Evolutionary conservation across 83 land plant species (phyloP), one percentile per base, ranked within the genome.

Genomic region (Thuja plicata): DNA sequence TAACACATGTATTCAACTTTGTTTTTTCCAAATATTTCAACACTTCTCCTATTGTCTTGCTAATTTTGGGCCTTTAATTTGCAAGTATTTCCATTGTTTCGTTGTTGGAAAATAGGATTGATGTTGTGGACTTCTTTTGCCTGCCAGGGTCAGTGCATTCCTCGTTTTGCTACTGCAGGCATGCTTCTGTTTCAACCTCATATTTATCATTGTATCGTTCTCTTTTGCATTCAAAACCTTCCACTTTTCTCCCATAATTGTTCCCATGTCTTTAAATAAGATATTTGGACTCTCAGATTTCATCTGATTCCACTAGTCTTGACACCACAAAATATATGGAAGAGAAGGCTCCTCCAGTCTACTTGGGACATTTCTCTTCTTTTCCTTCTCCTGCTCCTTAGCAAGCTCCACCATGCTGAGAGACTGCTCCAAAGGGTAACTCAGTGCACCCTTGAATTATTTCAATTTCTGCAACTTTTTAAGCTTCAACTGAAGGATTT

Each of bases 241-340:
- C 99, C 99, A 97, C 84, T 93, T 95, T 35, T 95, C 93, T 34
- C 98, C 98, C 90, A 97, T 87, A 32, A 94, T 90, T 89, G 89
- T 91, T 30, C 95, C 88, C 57, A 95, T 91, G 37, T 97, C 97
- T 80, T 94, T 95, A 88, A 97, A 95, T 19, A 92, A 90, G 9
- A 92, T 91, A 16, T 91, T 94, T 15, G 95, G 94, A 60, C 95
- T 93, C 81, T 91, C 95, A 60, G 92, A 93, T 88, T 94, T 95
- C 85, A 95, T 89, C n/a, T n/a, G n/a, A 86, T 92, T 94, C 93
- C 99, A 95, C 73, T 96, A 96, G 84, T 97, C 99, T 82, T 97
- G 96, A 91, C 92, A 95, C 98, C 98, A 97, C 19, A 94, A 89
- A 19, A 94, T 88, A 88, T 95, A 97, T 19, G 99, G 91, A 1